Conservation (phyloP, 75 land plant species). For the Picea glauca region DNA sequence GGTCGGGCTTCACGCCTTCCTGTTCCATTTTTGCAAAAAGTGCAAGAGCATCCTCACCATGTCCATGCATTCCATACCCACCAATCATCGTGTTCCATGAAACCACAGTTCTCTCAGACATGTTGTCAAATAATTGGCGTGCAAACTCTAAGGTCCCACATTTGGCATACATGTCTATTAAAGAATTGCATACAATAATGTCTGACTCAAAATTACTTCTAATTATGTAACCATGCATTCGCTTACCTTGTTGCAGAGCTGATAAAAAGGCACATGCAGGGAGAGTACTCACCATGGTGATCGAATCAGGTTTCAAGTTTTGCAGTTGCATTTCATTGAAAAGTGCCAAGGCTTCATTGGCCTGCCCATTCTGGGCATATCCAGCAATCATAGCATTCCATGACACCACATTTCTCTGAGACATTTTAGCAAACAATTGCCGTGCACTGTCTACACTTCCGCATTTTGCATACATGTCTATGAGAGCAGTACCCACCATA, state of each 20-base stretch:
- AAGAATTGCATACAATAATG: constrained; percentile 18
- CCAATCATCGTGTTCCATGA: constrained; percentile 45
- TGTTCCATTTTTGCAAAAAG: constrained; percentile 28
- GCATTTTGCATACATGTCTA: constrained; percentile 47
- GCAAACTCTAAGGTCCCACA: constrained; percentile 28
- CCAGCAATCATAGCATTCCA: constrained; percentile 48
- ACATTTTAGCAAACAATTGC: constrained; percentile 26
- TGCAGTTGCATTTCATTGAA: constrained; percentile 26
- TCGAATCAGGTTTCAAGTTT: constrained; percentile 20
- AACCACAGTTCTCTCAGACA: not conserved
- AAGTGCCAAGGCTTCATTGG: constrained; percentile 23
- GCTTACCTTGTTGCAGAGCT: constrained; percentile 16
- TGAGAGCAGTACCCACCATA: constrained; percentile 32
- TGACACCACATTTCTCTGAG: constrained; percentile 26
- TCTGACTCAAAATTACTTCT: constrained; percentile 19
- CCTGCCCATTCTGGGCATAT: constrained; percentile 23
- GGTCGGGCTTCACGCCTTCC: constrained; percentile 21
- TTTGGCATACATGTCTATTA: constrained; percentile 36
- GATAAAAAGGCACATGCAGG: constrained; percentile 26
- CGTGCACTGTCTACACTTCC: constrained; percentile 28
- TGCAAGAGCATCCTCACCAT: constrained; percentile 14
- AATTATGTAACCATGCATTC: constrained; percentile 22
- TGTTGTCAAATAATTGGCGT: constrained; percentile 23
- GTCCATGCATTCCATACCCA: constrained; percentile 34
- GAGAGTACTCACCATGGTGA: constrained; percentile 21